These are phyloP conservation scores for Yueomyces sp. DNA, from an alignment of 805 yeast species.

Conservation along the genomic window DNA sequence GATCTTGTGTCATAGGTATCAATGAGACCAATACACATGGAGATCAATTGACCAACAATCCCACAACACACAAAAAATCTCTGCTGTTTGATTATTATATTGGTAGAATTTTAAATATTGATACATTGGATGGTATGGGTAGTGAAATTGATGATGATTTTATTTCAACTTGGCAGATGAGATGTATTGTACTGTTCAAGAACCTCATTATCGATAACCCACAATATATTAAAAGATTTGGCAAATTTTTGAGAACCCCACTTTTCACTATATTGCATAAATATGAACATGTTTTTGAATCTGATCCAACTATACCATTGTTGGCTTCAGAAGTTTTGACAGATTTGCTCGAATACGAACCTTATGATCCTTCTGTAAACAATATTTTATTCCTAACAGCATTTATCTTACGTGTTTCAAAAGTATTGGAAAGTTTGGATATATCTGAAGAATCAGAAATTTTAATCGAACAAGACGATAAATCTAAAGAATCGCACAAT, in stretches of 20 bases:
- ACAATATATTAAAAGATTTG: constrained; percentile 6
- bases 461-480: constrained; percentile 5
- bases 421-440: constrained; percentile 3
- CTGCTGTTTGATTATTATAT: constrained; percentile 9
- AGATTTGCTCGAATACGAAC: constrained; percentile 8
- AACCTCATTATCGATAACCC: constrained; percentile 18
- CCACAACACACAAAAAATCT: constrained; percentile 1
- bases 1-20: constrained; percentile 8
- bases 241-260: constrained; percentile 7
- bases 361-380: constrained; percentile 1
- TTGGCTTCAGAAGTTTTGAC: constrained; percentile 12
- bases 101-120: constrained; percentile 8
- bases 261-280: constrained; percentile 7
- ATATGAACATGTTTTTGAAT: constrained; percentile 5
- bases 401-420: constrained; percentile 5
- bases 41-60: too few relatives aligned
- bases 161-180: constrained; percentile 12
- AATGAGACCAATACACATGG: neutral
- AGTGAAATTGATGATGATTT: constrained; percentile 1
- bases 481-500: neutral
- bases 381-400: constrained; percentile 7
- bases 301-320: constrained; percentile 7
- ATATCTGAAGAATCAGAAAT: neutral
- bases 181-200: constrained; percentile 16
- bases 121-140: neutral